phyloP scores from a whole-genome alignment of 2,329 filamentous ascomycete genomes.

The Tolypocladium nubicola region DNA sequence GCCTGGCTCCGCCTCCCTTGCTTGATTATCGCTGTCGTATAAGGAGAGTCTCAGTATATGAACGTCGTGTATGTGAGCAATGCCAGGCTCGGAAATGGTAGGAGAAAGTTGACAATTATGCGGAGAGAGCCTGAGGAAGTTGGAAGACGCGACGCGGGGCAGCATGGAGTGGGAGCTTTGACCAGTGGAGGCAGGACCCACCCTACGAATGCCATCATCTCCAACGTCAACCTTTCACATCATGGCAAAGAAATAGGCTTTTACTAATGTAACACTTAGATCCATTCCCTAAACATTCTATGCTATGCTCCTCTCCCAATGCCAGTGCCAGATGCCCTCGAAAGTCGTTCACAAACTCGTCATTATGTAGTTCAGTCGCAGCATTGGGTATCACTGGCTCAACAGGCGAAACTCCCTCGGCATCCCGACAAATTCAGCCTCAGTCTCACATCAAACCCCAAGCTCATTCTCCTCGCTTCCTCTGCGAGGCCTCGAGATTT shows the following conservation, averaged over 20 bases:
- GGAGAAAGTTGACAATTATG: neutral
- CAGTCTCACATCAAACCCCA: neutral
- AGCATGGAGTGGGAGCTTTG: neutral
- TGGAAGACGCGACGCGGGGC: neutral
- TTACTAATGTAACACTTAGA: neutral
- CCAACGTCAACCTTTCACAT: neutral
- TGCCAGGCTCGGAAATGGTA: no score
- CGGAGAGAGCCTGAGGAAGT: neutral
- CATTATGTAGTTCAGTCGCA: neutral
- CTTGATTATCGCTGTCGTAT: neutral
- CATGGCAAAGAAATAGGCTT: neutral
- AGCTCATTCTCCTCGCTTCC: neutral
- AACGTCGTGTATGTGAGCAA: neutral
- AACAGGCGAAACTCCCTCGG: neutral
- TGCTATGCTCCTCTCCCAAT: neutral
- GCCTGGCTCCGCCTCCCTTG: neutral
- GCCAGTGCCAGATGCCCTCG: neutral
- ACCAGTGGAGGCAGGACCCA: neutral
- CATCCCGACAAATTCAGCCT: neutral
- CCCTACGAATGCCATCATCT: no score
- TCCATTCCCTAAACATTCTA: neutral
- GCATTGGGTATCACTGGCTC: slow-evolving; percentile 1
- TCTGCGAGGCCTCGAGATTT: neutral
- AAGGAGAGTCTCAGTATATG: no score
- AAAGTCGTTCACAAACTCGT: neutral